Evolutionary conservation across 108 stramenopile species (phyloP).

Genomic region (Bacterosira constricta): DNA sequence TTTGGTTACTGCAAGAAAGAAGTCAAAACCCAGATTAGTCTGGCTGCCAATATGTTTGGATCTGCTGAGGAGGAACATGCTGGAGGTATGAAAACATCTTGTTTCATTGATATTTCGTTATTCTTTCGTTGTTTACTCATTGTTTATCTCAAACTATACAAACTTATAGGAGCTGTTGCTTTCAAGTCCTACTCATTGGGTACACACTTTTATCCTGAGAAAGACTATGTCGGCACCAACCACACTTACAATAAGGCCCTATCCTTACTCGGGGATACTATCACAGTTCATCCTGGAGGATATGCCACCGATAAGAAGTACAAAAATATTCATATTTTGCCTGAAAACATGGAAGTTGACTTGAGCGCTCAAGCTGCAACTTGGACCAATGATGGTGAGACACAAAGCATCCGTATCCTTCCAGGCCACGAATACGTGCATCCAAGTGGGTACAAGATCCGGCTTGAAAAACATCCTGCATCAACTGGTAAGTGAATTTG

Average conservation of each 20-base stretch:
- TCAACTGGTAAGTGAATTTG: too few species aligned
- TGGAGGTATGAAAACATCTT: too few species aligned
- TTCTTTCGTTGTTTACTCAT: too few species aligned
- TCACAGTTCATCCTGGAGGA: constrained; percentile 51
- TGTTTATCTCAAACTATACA: too few species aligned
- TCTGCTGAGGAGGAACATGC: constrained; percentile 67
- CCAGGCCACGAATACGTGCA: constrained; percentile 57
- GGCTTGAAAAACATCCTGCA: constrained; percentile 49
- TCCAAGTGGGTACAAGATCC: constrained; percentile 58
- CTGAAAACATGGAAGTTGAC: constrained; percentile 55
- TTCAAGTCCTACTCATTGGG: constrained; percentile 59
- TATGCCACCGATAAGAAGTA: constrained; percentile 63
- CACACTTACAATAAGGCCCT: constrained; percentile 52
- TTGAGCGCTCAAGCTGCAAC: constrained; percentile 47
- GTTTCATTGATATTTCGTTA: too few species aligned
- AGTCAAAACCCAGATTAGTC: constrained; percentile 64
- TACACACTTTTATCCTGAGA: constrained; percentile 52
- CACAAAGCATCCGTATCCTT: constrained; percentile 45
- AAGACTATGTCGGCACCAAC: constrained; percentile 32
- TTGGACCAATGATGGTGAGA: constrained; percentile 45
- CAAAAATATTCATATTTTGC: constrained; percentile 57
- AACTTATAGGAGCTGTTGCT: constrained; percentile 59
- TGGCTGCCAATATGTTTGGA: constrained; percentile 57
- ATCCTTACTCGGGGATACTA: constrained; percentile 50
- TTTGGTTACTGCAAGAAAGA: constrained; percentile 70